phyloP scores from a whole-genome alignment of 1,284 basidiomycete species.

The Austropuccinia psidii region DNA sequence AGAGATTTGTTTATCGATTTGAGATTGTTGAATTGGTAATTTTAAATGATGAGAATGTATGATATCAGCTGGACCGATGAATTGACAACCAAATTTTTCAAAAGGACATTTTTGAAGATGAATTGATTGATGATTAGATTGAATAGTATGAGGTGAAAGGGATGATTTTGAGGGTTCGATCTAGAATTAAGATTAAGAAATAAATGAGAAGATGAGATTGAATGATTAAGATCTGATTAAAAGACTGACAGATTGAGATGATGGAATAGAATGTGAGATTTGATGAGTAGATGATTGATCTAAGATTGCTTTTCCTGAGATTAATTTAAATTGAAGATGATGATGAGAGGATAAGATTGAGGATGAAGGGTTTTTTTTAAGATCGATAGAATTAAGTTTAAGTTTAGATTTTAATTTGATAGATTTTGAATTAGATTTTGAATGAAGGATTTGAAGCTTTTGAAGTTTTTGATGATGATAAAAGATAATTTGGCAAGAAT shows the following conservation, averaged over 20 bases:
- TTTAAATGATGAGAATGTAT: not conserved
- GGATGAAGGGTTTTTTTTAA: not conserved
- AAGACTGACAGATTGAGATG: no score
- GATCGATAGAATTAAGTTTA: not conserved
- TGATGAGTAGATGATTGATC: not conserved
- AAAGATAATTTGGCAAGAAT: not conserved
- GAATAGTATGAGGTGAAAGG: not conserved
- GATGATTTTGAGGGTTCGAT: not conserved
- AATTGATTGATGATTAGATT: not conserved
- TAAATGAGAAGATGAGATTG: not conserved
- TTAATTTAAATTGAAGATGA: constrained; percentile 1
- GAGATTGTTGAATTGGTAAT: not conserved
- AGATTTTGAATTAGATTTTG: not conserved
- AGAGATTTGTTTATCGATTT: not conserved
- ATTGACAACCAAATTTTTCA: constrained; percentile 15
- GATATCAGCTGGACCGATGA: not conserved
- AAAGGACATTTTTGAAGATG: not conserved
- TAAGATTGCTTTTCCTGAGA: constrained; percentile 1
- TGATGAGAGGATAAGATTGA: not conserved
- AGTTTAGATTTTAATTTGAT: not conserved
- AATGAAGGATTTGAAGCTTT: not conserved
- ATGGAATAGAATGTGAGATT: not conserved
- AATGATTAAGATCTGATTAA: not conserved
- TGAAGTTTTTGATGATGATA: not conserved
- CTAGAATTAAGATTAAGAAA: not conserved